A percentile compares a stretch with the other conserved stretches of the same genome.
Evolutionary conservation across 2,329 filamentous ascomycete genomes (phyloP).

Genomic region (Phialophora tarda): DNA sequence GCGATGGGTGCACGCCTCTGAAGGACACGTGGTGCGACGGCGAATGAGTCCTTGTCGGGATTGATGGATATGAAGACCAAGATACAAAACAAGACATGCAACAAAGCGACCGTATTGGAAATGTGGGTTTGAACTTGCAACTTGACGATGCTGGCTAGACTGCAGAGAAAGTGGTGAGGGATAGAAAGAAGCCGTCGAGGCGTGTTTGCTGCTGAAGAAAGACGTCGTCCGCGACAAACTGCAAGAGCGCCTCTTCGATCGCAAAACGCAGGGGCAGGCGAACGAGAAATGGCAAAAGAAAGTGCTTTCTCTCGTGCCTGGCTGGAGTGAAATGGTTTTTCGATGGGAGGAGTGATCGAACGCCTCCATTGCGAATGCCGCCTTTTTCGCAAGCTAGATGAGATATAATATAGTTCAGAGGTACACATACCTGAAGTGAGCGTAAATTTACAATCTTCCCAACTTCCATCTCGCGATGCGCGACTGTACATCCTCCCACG

Average conservation of each 20-base stretch:
- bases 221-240: background rate
- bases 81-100: background rate
- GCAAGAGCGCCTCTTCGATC: background rate
- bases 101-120: slow-evolving; percentile 1
- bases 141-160: background rate
- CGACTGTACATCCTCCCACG: slow-evolving; percentile 89
- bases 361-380: background rate
- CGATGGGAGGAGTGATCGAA: background rate
- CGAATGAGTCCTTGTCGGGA: background rate
- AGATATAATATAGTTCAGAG: slow-evolving; percentile 13
- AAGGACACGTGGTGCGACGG: background rate
- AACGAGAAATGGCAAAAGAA: background rate
- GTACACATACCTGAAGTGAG: slow-evolving; percentile 20
- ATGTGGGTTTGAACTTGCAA: background rate
- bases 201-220: background rate
- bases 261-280: background rate
- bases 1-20: background rate
- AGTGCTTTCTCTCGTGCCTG: background rate
- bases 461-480: slow-evolving; percentile 83
- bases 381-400: background rate
- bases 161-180: background rate
- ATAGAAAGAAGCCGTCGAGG: background rate
- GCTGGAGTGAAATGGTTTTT: background rate
- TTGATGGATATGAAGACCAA: background rate
- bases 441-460: slow-evolving; percentile 61